Evolutionary conservation across 108 stramenopile genomes (phyloP), one percentile per base, ranked within the genome.

Genomic region (Nitzschia putrida): DNA sequence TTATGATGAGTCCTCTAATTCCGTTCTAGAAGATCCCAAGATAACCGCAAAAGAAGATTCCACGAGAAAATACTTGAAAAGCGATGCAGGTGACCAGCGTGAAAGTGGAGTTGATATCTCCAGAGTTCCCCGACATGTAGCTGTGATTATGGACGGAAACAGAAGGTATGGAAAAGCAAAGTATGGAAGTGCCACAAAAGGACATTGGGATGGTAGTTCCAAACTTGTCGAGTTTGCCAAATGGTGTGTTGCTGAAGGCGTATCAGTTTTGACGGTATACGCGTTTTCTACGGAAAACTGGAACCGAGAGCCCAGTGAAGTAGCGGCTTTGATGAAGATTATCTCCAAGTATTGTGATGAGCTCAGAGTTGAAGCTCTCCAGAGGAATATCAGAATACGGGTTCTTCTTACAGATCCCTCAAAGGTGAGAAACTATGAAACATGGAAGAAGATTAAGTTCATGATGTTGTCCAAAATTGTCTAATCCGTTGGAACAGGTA

Each of bases 101-200:
- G 84, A 88, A 76, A 88, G 85, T 64, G 85, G 79, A 0, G 74
- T 93, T 10, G 81, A 75, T 21, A 22, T 53, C 24, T 50, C 64
- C n/a, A 45, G 24, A 29, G 64, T 89, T 16, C 92, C 92, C 4
- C 77, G 65, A 42, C 92, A 94, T 74, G 64, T 94, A 21, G 92
- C 90, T 11, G 89, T 99, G 50, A 98, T 99, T 53, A 99, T 99
- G 99, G 99, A 99, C 72, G 99, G 99, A 20, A 99, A 99, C 84
- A 85, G 99, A 16, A 91, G 99, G 21, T 99, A 94, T 74, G 99
- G 97, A 38, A 73, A 64, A 39, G 21, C 21, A 8, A 83, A 71
- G 43, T 86, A 96, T 55, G 89, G 85, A 42, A 83, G 79, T 66
- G 87, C 88, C 13, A 73, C 83, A 11, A 49, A 70, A 34, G 99